A percentile compares a stretch with the other conserved stretches of the same genome.
phyloP scores from a whole-genome alignment of 2,329 filamentous ascomycete genomes.

The Iodosphaeria phyllophila region DNA sequence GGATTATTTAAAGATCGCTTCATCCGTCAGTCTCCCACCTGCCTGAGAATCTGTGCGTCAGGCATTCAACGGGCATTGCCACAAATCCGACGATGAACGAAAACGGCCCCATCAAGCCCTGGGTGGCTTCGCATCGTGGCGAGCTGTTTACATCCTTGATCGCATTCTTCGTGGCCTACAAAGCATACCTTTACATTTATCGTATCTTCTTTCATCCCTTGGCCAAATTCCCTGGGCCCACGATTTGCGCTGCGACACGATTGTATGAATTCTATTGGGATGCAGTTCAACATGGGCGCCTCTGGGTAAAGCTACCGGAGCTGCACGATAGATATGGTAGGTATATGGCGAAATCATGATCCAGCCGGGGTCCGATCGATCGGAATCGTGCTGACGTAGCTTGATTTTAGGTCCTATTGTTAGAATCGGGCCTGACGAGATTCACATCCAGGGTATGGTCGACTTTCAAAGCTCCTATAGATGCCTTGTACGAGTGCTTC shows the following conservation, averaged over 20 bases:
- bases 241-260: conserved; percentile 18
- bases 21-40: too few relatives aligned
- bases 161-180: not conserved
- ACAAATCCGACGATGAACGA: too few relatives aligned
- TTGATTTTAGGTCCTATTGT: conserved; percentile 1
- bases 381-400: not conserved
- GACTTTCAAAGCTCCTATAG: too few relatives aligned
- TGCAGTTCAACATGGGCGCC: conserved; percentile 20
- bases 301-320: conserved; percentile 20
- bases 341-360: not conserved
- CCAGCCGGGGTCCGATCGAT: too few relatives aligned
- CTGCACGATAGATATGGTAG: conserved; percentile 22
- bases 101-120: too few relatives aligned
- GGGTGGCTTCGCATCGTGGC: too few relatives aligned
- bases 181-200: conserved; percentile 1
- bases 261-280: conserved; percentile 26
- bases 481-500: too few relatives aligned
- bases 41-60: too few relatives aligned
- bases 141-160: too few relatives aligned
- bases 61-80: too few relatives aligned
- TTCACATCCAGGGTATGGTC: too few relatives aligned
- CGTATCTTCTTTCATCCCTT: conserved; percentile 19
- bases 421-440: not conserved
- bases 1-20: too few relatives aligned
- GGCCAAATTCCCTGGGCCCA: conserved; percentile 19